These are phyloP conservation scores for Colletotrichum caudatum DNA, from an alignment of 2,329 filamentous ascomycete species.

Conservation along the genomic window DNA sequence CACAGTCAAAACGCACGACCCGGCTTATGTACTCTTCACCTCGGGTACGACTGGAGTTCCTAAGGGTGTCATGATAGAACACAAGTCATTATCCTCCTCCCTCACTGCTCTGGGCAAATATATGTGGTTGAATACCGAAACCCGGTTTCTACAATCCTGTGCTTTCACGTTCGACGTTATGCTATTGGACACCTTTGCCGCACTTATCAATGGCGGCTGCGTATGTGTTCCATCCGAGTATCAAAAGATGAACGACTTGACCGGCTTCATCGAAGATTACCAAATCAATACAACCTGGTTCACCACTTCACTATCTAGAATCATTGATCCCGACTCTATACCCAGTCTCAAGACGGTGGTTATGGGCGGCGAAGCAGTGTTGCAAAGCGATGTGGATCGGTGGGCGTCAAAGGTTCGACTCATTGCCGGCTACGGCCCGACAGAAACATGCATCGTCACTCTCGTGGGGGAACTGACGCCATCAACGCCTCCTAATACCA, in stretches of 20 bases:
- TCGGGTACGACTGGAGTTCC: conserved; percentile 47
- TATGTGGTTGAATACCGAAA: conserved; percentile 29
- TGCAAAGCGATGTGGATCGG: conserved; percentile 47
- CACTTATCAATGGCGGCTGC: conserved; percentile 34
- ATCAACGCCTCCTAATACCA: conserved; percentile 2
- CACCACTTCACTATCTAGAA: conserved; percentile 20
- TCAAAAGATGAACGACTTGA: conserved; percentile 43
- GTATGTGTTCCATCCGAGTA: conserved; percentile 36
- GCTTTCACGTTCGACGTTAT: conserved; percentile 44
- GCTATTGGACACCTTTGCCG: conserved; percentile 34
- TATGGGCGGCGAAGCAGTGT: conserved; percentile 41
- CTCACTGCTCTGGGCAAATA: conserved; percentile 4
- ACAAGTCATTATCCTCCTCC: conserved; percentile 43
- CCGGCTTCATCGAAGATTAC: conserved; percentile 34
- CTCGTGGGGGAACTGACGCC: conserved; percentile 50
- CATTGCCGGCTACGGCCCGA: conserved; percentile 23
- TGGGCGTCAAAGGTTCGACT: conserved; percentile 50
- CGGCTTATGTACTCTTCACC: conserved; percentile 47
- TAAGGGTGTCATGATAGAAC: conserved; percentile 47
- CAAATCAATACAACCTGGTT: conserved; percentile 31
- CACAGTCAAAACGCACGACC: conserved; percentile 15
- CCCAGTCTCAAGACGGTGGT: conserved; percentile 13
- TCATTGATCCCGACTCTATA: conserved; percentile 22
- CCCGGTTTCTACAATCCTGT: conserved; percentile 45
- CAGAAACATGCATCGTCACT: conserved; percentile 26